These are phyloP conservation scores for Coemansia sp. DNA, from an alignment of 192 early-diverging fungal species.

Conservation along the genomic window DNA sequence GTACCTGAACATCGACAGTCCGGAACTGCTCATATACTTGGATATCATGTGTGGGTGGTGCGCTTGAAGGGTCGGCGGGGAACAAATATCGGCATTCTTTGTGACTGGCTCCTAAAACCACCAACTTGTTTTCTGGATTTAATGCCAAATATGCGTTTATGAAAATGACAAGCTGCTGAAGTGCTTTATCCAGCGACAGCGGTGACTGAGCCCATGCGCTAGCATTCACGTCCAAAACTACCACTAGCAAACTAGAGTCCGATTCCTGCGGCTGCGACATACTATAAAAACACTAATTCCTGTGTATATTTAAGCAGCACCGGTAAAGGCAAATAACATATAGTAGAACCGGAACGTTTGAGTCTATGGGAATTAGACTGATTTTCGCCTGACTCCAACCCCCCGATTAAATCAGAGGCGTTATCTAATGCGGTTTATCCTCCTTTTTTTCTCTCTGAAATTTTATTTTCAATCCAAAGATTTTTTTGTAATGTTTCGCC, in stretches of 20 bases:
- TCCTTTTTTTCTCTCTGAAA: no score
- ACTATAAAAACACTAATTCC: background rate
- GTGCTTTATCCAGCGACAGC: constrained; percentile 62
- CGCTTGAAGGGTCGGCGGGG: constrained; percentile 16
- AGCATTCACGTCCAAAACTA: constrained; percentile 82
- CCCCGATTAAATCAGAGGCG: no score
- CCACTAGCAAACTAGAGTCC: constrained; percentile 74
- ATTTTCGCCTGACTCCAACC: no score
- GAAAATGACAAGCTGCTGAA: constrained; percentile 80
- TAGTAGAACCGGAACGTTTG: no score
- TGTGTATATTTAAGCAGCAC: no score
- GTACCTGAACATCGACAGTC: constrained; percentile 33
- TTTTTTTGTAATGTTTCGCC: constrained; percentile 54
- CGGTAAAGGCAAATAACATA: no score
- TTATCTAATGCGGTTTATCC: no score
- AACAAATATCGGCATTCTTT: constrained; percentile 40
- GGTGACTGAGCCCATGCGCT: constrained; percentile 66
- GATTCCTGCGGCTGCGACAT: constrained; percentile 52
- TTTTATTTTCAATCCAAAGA: no score
- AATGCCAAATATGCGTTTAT: constrained; percentile 92
- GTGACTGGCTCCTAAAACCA: constrained; percentile 65
- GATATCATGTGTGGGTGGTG: constrained; percentile 19
- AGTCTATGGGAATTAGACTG: no score
- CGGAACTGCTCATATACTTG: constrained; percentile 55
- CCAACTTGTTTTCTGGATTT: constrained; percentile 84